Base-by-base conservation (phyloP, 306 rosid genomes). In the Mucuna pruriens region DNA sequence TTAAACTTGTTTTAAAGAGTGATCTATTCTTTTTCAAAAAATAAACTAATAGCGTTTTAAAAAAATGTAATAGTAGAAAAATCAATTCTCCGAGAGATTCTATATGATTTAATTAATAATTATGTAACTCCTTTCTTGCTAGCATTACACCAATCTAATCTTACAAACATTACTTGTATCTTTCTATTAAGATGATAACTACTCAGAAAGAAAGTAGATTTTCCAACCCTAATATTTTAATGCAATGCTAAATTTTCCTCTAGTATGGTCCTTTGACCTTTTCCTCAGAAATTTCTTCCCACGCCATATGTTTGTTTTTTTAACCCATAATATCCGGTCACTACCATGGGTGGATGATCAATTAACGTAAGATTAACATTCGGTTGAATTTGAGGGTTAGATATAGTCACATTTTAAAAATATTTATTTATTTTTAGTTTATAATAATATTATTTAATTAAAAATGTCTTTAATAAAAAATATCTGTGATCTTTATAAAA, bases 241-340 rank as follows among this genome's bases (percentile, higher is more conserved):
- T 45, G 2, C 1, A 67, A 38, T 4, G 36, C 22, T 54, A 52
- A 51, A 2, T 6, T 16, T 31, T 15, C n/a, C 13, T 12, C 13
- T n/a, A n/a, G n/a, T n/a, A n/a, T 12, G 20, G 38, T 25, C 49
- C 36, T 7, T 26, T 3, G 85, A 76, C 78, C 15, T 69, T 61
- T 58, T 17, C 83, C 52, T 71, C 1, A 62, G 48, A 29, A 76
- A 60, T 76, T 70, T 26, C 20, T 77, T 38, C 22, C 51, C 19
- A 15, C 45, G 51, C 25, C 46, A 11, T 61, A n/a, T 25, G 49
- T 25, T 57, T n/a, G n/a, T n/a, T n/a, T n/a, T n/a, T n/a, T n/a
- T n/a, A n/a, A n/a, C n/a, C n/a, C n/a, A n/a, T n/a, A n/a, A n/a
- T n/a, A n/a, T n/a, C n/a, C n/a, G n/a, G n/a, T n/a, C n/a, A n/a